Percentiles rank a stretch among this genome's conserved stretches.
Conservation (phyloP, 805 yeast species). For the Osmozyma mogii region DNA sequence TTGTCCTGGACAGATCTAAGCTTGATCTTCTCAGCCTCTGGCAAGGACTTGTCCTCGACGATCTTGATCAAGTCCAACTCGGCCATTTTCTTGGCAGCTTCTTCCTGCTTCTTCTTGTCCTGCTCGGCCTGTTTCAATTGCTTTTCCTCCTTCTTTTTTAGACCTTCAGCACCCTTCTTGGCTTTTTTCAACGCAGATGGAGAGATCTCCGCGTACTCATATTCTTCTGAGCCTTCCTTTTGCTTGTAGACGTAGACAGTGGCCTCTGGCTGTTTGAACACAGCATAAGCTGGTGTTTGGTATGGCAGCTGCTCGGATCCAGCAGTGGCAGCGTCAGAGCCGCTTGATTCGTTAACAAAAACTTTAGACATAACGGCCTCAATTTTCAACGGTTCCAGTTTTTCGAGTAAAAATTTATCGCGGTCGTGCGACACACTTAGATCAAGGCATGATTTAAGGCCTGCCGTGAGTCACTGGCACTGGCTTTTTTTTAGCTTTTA, state of each 20-base stretch:
- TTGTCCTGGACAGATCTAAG: constrained; percentile 44
- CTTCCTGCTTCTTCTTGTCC: constrained; percentile 47
- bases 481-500: too few relatives aligned
- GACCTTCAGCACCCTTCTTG: constrained; percentile 88
- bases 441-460: too few relatives aligned
- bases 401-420: neutral
- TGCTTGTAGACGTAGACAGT: constrained; percentile 55
- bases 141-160: constrained; percentile 74
- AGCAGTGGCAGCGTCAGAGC: constrained; percentile 51
- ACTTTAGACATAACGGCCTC: constrained; percentile 28
- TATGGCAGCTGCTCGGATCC: constrained; percentile 71
- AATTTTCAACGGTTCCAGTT: neutral
- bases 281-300: constrained; percentile 78
- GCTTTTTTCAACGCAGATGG: constrained; percentile 94
- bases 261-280: constrained; percentile 44
- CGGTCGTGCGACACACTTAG: constrained; percentile 3
- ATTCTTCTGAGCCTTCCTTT: constrained; percentile 43
- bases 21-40: constrained; percentile 61
- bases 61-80: constrained; percentile 67
- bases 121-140: constrained; percentile 52
- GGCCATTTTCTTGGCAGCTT: constrained; percentile 67
- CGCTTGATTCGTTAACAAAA: constrained; percentile 69
- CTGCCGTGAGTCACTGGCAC: too few relatives aligned
- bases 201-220: constrained; percentile 65
- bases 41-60: constrained; percentile 65